These are phyloP conservation scores for Ogataea wickerhamii DNA, from an alignment of 805 yeast species.

Conservation along the genomic window DNA sequence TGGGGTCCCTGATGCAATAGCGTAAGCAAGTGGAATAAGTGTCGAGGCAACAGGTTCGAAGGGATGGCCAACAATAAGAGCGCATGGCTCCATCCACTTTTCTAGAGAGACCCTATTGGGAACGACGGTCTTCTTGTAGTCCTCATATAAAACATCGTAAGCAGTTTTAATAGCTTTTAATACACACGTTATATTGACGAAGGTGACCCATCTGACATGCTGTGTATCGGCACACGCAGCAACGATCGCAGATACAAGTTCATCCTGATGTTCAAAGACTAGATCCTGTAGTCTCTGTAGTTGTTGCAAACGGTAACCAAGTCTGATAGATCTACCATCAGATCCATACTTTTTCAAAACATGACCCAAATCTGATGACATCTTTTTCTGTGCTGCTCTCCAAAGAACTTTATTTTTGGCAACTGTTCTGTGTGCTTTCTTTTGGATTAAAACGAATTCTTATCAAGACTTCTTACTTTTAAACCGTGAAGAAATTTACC, in stretches of 20 bases:
- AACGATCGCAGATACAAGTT: slow-evolving; percentile 1
- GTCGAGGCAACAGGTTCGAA: slow-evolving; percentile 7
- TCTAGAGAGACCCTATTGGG: slow-evolving; percentile 5
- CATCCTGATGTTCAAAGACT: slow-evolving; percentile 6
- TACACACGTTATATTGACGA: slow-evolving; percentile 5
- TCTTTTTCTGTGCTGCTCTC: no score
- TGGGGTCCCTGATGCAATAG: slow-evolving; percentile 8
- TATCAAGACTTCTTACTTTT: no score
- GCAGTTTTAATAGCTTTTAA: slow-evolving; percentile 1
- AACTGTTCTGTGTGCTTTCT: no score
- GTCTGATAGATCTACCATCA: slow-evolving; percentile 9
- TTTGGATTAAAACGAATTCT: no score
- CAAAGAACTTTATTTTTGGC: no score
- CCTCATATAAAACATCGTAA: background rate
- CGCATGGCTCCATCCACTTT: slow-evolving; percentile 9
- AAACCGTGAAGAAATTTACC: no score
- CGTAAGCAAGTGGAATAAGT: slow-evolving; percentile 5
- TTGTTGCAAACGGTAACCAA: slow-evolving; percentile 8
- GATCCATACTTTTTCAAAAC: slow-evolving; percentile 5
- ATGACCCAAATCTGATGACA: slow-evolving; percentile 3
- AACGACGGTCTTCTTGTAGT: slow-evolving; percentile 1
- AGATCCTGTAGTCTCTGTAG: slow-evolving; percentile 8
- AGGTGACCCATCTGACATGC: background rate
- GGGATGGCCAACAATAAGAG: slow-evolving; percentile 4
- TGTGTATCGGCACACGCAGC: slow-evolving; percentile 1